Conservation (phyloP, 768 basidiomycete species). For the Punctularia strigosozonata region DNA sequence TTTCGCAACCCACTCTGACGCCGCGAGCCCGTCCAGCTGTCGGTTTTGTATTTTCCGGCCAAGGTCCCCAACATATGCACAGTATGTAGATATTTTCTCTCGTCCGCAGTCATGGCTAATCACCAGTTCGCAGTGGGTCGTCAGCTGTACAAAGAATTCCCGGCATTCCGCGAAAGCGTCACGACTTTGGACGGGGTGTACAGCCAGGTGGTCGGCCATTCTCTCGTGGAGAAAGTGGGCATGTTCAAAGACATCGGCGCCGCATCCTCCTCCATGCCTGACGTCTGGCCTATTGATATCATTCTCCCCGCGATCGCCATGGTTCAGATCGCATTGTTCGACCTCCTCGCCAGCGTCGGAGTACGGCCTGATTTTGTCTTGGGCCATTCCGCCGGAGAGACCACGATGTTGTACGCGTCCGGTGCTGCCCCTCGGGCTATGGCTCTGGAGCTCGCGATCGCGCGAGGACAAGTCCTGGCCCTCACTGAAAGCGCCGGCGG, state of each 20-base stretch:
- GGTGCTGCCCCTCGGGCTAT: slow-evolving; percentile 24
- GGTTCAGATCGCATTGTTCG: slow-evolving; percentile 30
- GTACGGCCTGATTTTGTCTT: slow-evolving; percentile 22
- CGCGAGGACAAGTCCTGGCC: slow-evolving; percentile 22
- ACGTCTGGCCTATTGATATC: slow-evolving; percentile 16
- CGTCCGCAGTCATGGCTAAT: too few species aligned
- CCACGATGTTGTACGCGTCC: slow-evolving; percentile 26
- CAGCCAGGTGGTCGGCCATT: slow-evolving; percentile 18
- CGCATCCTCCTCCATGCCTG: background rate
- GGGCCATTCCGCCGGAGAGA: slow-evolving; percentile 32
- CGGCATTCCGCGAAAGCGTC: slow-evolving; percentile 26
- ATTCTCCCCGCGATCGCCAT: slow-evolving; percentile 27
- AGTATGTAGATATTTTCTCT: slow-evolving; percentile 17
- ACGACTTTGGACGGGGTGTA: slow-evolving; percentile 25
- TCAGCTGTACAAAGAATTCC: slow-evolving; percentile 20
- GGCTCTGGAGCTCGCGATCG: slow-evolving; percentile 28
- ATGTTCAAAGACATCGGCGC: slow-evolving; percentile 18
- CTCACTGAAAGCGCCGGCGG: slow-evolving; percentile 19
- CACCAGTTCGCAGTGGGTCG: slow-evolving; percentile 21
- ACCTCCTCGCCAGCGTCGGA: slow-evolving; percentile 22
- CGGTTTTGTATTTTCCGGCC: slow-evolving; percentile 27
- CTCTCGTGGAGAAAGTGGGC: slow-evolving; percentile 23
- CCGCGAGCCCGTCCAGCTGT: slow-evolving; percentile 18
- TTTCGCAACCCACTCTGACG: slow-evolving; percentile 17
- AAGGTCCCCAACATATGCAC: slow-evolving; percentile 26